Evolutionary conservation across 805 yeast species (phyloP), one percentile per base, ranked within the genome.

Genomic region (Debaryomyces hansenii): DNA sequence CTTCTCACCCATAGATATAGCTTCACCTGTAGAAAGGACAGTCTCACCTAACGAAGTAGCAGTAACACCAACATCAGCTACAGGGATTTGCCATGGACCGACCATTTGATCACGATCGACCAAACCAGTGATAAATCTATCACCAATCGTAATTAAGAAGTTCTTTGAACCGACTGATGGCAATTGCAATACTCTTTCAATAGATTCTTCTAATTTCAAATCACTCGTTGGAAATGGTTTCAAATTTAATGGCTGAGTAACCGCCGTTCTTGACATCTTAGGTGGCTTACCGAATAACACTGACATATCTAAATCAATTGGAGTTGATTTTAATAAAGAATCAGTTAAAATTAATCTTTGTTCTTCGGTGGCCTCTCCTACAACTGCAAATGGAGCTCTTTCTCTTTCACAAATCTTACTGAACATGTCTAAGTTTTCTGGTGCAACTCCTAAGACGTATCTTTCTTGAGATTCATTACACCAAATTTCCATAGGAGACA

Each of bases 401-500:
- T 94, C 99, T 68, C 99, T 86, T 58, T 80, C 81, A 77, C 98
- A 94, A 45, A 94, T 85, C 45, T 77, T 79, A 60, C 82, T 80
- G 70, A 94, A 94, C 18, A 74, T 56, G 5, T 80, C 80, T 48
- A 92, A 70, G 63, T 90, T 87, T 50, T 82, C 83, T 45, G 88
- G 88, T 12, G 90, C 79, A 51, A 94, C 96, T 54, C 96, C 98
- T 58, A 94, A 70, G 20, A 94, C 99, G 59, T 91, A 94, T 68
- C 99, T 84, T 70, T 94, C 99, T 73, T 94, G 99, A 2, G 98
- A 94, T 72, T 94, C 99, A 60, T 96, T 92, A 80, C 99, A 94
- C 99, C 99, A 94, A 53, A 94, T 90, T 74, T 94, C 99, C 96
- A 94, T 89, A 46, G 99, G 98, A 4, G 98, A 92, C 97, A 94